Evolutionary conservation across 495 filamentous ascomycete species (phyloP).

Genomic region (Paragyromitra xinjiangensis): DNA sequence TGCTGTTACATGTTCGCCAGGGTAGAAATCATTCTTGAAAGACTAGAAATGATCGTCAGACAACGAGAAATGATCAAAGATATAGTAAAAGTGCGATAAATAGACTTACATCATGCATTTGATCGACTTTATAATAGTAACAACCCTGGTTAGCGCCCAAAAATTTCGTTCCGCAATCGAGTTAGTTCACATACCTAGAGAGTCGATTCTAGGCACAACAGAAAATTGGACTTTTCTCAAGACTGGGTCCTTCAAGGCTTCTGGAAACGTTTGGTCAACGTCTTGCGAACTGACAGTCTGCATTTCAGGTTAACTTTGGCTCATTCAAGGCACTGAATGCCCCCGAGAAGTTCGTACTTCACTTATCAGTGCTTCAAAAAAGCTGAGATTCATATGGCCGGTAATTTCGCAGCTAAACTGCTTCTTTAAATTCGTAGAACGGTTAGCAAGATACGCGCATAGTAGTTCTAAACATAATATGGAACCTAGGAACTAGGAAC

Average conservation of each 20-base stretch:
- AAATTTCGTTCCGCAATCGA: conserved; percentile 32
- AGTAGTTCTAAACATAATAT: neutral
- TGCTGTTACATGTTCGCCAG: conserved; percentile 84
- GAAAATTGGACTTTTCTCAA: conserved; percentile 90
- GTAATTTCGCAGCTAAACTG: conserved; percentile 95
- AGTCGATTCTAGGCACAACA: conserved; percentile 88
- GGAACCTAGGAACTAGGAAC: conserved; percentile 34
- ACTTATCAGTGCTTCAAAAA: conserved; percentile 90
- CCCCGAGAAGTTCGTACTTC: conserved; percentile 71
- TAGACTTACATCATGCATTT: conserved; percentile 69
- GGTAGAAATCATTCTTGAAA: conserved; percentile 93
- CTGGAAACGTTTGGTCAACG: conserved; percentile 90
- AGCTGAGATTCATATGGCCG: conserved; percentile 89
- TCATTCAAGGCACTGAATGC: neutral
- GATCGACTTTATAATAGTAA: conserved; percentile 65
- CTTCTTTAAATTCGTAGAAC: conserved; percentile 63
- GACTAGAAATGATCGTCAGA: conserved; percentile 70
- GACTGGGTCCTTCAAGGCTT: conserved; percentile 88
- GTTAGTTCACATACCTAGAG: conserved; percentile 69
- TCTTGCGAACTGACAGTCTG: conserved; percentile 85
- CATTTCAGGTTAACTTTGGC: conserved; percentile 12
- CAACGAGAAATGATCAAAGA: conserved; percentile 48
- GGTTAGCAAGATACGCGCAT: conserved; percentile 38
- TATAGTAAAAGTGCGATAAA: conserved; percentile 11
- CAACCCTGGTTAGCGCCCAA: conserved; percentile 25